phyloP scores from a whole-genome alignment of 345 rosid genomes.

The Mercurialis annua region DNA sequence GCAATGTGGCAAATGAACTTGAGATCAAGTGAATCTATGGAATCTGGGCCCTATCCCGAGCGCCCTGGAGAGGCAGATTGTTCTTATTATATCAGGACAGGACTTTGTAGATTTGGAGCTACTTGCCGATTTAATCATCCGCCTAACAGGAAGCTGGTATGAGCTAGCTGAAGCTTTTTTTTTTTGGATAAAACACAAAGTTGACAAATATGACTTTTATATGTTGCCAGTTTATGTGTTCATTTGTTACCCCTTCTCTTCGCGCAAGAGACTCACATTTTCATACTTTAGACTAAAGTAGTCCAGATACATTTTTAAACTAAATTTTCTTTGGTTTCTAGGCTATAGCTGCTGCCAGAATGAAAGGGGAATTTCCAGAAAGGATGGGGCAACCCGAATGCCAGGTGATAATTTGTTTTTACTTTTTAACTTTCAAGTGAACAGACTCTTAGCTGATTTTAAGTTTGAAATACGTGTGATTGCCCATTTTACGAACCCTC shows the following conservation, averaged over 20 bases:
- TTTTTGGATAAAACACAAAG: conserved; percentile 2
- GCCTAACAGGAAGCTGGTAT: conserved; percentile 91
- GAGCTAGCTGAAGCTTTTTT: conserved; percentile 12
- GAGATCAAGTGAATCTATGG: conserved; percentile 65
- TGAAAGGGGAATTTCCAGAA: conserved; percentile 97
- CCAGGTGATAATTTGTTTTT: conserved; percentile 55
- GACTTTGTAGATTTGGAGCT: conserved; percentile 88
- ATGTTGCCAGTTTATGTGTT: neutral
- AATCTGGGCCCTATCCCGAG: conserved; percentile 72
- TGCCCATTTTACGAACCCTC: neutral
- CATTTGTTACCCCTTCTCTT: neutral
- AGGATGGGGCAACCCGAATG: conserved; percentile 95
- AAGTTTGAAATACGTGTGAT: neutral
- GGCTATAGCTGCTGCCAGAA: conserved; percentile 92
- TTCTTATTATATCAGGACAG: conserved; percentile 94
- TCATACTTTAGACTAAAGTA: neutral
- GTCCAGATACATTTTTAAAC: conserved; percentile 17
- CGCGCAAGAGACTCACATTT: neutral
- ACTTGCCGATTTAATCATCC: conserved; percentile 72
- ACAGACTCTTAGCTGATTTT: neutral
- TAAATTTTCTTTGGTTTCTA: conserved; percentile 31
- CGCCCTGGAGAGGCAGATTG: conserved; percentile 95
- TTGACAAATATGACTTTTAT: neutral
- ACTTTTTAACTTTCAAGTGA: neutral
- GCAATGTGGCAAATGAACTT: conserved; percentile 89